Evolutionary conservation across 2,329 filamentous ascomycete genomes (phyloP).

Genomic region (Apiospora koreana): DNA sequence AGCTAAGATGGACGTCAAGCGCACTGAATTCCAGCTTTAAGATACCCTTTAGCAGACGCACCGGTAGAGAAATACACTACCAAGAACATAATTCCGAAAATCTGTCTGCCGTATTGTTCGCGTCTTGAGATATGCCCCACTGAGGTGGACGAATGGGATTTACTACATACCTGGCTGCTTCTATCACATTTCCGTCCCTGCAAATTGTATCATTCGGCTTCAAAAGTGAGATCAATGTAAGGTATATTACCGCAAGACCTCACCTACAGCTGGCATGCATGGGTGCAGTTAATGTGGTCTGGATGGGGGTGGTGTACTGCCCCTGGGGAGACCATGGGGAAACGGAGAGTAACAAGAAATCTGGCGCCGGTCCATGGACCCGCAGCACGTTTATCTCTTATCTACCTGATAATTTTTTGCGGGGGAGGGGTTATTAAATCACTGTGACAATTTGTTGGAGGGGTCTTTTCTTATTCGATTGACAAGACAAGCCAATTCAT

Average conservation of each 20-base stretch:
- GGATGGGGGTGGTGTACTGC: not conserved
- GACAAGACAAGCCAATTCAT: slow-evolving; percentile 3
- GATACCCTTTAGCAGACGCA: slow-evolving; percentile 9
- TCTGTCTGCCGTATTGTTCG: not conserved
- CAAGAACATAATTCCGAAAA: not conserved
- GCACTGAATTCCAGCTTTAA: slow-evolving; percentile 84
- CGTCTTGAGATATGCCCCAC: not conserved
- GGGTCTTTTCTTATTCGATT: not conserved
- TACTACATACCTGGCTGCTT: not conserved
- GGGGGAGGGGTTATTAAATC: slow-evolving; percentile 17
- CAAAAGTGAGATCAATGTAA: not conserved
- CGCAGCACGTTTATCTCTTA: slow-evolving; percentile 5
- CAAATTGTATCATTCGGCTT: not conserved
- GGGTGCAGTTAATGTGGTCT: not conserved
- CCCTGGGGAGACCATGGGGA: not conserved
- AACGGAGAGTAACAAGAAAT: not conserved
- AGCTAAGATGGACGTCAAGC: slow-evolving; percentile 87
- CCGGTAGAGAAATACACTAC: not conserved
- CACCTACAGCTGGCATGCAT: not conserved
- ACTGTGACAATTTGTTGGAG: not conserved
- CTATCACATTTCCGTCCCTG: not conserved
- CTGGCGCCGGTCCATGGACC: not conserved
- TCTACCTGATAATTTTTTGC: slow-evolving; percentile 13
- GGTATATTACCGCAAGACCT: no score
- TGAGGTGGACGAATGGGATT: not conserved